Evolutionary conservation across 331 rosid genomes (phyloP), one percentile per base, ranked within the genome.

Genomic region (Stylosanthes scabra): DNA sequence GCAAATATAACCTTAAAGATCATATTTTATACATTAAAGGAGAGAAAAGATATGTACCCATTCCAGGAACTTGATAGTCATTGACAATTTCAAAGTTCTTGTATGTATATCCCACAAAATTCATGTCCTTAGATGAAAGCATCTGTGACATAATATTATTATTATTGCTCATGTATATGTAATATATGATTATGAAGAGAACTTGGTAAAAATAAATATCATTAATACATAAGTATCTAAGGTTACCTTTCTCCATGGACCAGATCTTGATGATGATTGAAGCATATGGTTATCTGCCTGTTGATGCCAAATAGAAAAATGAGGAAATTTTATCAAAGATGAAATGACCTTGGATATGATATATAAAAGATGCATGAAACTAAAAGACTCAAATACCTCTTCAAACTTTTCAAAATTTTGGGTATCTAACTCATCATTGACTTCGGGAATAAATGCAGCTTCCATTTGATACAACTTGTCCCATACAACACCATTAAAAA

Each of bases 321-420:
- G 40, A 64, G 71, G 67, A 55, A 6, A 40, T 40, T 71, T 62
- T n/a, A 80, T 72, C 15, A 74, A 64, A 31, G 37, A 9, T 25
- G 49, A 50, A 74, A 68, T 14, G 70, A 13, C 66, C 52, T 29
- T 39, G 56, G 13, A 66, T 68, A 55, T 59, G 42, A 64, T 57
- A 63, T 4, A 66, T n/a, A 42, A 61, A 83, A 59, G 58, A 55
- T 28, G 41, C 41, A 78, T 82, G 49, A 68, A 71, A 40, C 29
- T 71, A 44, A 66, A 70, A 77, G 52, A 31, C 12, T 59, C 34
- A 68, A 34, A 66, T 88, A 94, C 99, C 96, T 94, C 99, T 31
- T 94, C 99, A 59, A 94, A 94, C 88, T 91, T 90, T 66, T 94
- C 99, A 80, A 94, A 94, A 83, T 94, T 94, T 84, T 91, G 99